Evolutionary conservation across 371 early-diverging fungal species (phyloP).

Genomic region (Dipsacomyces acuminosporus): DNA sequence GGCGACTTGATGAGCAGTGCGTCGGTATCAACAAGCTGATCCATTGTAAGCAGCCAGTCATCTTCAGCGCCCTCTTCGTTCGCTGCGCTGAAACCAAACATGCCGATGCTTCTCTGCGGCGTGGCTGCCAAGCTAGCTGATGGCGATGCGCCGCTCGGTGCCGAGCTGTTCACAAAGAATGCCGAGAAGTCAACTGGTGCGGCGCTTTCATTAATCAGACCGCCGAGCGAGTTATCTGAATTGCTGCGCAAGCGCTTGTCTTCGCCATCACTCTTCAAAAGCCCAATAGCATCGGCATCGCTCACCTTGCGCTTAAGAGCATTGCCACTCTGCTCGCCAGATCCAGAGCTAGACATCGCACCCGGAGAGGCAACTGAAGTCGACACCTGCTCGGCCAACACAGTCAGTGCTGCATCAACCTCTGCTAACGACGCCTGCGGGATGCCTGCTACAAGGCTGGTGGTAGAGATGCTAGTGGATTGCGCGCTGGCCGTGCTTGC

Average conservation of each 20-base stretch:
- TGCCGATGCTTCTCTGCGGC: no score
- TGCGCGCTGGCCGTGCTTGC: slow-evolving; percentile 1
- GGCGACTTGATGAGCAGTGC: slow-evolving; percentile 41
- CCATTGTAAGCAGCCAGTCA: slow-evolving; percentile 39
- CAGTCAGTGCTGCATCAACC: slow-evolving; percentile 25
- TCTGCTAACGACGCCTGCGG: slow-evolving; percentile 25
- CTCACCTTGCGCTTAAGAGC: slow-evolving; percentile 21
- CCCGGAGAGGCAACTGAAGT: slow-evolving; percentile 1
- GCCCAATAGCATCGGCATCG: background rate
- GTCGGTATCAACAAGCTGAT: slow-evolving; percentile 46
- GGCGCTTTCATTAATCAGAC: background rate
- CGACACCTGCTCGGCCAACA: slow-evolving; percentile 11
- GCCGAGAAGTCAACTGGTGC: slow-evolving; percentile 5
- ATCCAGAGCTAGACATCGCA: background rate
- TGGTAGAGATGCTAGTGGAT: background rate
- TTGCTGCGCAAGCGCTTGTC: slow-evolving; percentile 18
- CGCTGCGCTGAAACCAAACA: no score
- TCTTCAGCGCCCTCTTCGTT: slow-evolving; percentile 7
- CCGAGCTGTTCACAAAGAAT: slow-evolving; percentile 9
- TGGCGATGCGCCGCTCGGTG: background rate
- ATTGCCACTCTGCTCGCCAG: no score
- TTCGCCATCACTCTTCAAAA: background rate
- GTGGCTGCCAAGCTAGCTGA: background rate
- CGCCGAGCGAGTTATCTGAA: slow-evolving; percentile 1
- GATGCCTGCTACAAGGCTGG: background rate